These are phyloP conservation scores for Agaricus blazei DNA, from an alignment of 768 basidiomycete genomes.

Conservation along the genomic window DNA sequence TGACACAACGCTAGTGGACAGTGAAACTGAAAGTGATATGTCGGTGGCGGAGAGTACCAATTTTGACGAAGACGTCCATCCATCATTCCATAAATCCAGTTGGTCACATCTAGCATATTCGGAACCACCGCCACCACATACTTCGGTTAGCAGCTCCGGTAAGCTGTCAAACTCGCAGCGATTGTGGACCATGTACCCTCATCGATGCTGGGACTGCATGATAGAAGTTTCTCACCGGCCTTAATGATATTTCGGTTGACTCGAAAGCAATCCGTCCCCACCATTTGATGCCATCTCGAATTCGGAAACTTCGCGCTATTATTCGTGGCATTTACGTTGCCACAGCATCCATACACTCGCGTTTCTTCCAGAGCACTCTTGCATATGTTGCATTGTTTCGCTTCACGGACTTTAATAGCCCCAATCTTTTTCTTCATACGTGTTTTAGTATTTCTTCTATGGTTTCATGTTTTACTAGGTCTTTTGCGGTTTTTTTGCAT, in stretches of 20 bases:
- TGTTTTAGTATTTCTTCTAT: not conserved
- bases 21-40: slow-evolving; percentile 33
- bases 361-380: too few relatives aligned
- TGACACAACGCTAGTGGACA: slow-evolving; percentile 55
- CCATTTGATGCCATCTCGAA: not conserved
- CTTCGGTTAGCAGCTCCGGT: slow-evolving; percentile 7
- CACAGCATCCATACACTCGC: too few relatives aligned
- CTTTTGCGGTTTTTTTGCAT: not conserved
- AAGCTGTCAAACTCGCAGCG: slow-evolving; percentile 7
- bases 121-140: slow-evolving; percentile 6
- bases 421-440: not conserved
- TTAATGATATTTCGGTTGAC: slow-evolving; percentile 2
- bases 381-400: not conserved
- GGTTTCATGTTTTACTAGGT: not conserved
- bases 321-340: too few relatives aligned
- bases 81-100: not conserved
- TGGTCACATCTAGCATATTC: slow-evolving; percentile 7
- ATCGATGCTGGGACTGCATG: slow-evolving; percentile 50
- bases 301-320: not conserved
- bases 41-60: not conserved
- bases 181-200: slow-evolving; percentile 45
- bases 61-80: not conserved
- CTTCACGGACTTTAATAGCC: not conserved
- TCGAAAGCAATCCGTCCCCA: not conserved
- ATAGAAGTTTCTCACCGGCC: slow-evolving; percentile 32